Evolutionary conservation across 176 grass and related monocot species (phyloP), one percentile per base, ranked within the genome.

Genomic region (Guadua angustifolia): DNA sequence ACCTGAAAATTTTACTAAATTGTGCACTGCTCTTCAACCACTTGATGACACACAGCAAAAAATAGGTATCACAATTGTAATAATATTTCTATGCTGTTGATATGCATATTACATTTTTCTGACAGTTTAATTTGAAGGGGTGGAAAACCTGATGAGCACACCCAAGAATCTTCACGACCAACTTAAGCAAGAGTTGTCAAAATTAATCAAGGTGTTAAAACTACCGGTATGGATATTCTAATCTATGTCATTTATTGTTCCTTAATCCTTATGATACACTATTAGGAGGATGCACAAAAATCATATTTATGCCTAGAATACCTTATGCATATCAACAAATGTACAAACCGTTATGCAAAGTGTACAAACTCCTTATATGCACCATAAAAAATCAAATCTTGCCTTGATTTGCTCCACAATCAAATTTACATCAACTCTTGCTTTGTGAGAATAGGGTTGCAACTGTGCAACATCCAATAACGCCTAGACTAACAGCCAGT

Each of bases 161-260:
- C 95, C 88, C 22, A 91, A 86, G 77, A 86, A 50, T 74, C 82
- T 95, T 72, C 92, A 94, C 69, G 45, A 73, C 43, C 76, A 90
- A 84, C n/a, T 98, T 79, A 87, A 93, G 69, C 77, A 73, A 38
- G 76, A 93, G 78, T 47, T 98, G 26, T 85, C 89, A 81, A 83
- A 93, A 53, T 36, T 98, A 78, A 88, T 84, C 73, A 66, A 68
- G 51, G 88, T 83, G 64, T 83, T 92, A 49, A 51, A 86, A 46
- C 76, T 98, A 62, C 92, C 91, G 55, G 95, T 98, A 93, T 79
- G 86, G 9, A 72, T 66, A 66, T 71, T 50, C 47, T 66, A 50
- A 44, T 9, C 42, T 58, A 13, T 85, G 35, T 9, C 74, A 40
- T 47, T 75, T 56, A 14, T 74, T 67, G 50, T 60, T 77, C 35